phyloP scores from a whole-genome alignment of 495 filamentous ascomycete species.

The Annulohypoxylon bovei region DNA sequence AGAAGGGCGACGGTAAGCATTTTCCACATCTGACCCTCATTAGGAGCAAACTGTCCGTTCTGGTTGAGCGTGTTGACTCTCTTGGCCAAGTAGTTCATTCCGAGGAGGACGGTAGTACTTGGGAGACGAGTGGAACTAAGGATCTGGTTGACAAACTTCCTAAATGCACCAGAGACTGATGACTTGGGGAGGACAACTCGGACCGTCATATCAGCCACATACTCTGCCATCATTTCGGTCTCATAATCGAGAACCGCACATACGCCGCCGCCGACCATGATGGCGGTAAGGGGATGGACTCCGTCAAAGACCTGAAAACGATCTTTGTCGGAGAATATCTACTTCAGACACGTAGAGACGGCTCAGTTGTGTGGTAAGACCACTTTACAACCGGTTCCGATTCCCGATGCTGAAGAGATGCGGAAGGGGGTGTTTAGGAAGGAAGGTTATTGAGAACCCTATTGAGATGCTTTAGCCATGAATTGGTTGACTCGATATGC shows the following conservation, averaged over 20 bases:
- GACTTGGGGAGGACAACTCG: conserved; percentile 78
- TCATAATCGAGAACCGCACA: conserved; percentile 98
- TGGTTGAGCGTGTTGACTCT: conserved; percentile 79
- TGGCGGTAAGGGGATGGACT: conserved; percentile 42
- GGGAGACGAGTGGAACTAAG: conserved; percentile 93
- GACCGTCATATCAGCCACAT: conserved; percentile 90
- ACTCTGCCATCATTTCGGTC: conserved; percentile 97
- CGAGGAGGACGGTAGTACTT: conserved; percentile 92
- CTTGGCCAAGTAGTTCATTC: conserved; percentile 87
- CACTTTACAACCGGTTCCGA: conserved; percentile 42
- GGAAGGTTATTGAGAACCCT: conserved; percentile 50
- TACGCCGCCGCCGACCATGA: conserved; percentile 85
- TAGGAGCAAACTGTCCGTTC: conserved; percentile 63
- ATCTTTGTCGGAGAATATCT: conserved; percentile 46
- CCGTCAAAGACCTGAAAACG: conserved; percentile 43
- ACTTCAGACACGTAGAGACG: conserved; percentile 55
- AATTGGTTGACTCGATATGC: conserved; percentile 35
- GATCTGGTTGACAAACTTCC: conserved; percentile 95
- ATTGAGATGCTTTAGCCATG: conserved; percentile 57
- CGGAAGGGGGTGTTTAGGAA: conserved; percentile 32
- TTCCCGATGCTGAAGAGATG: conserved; percentile 56
- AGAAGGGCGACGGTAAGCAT: conserved; percentile 90
- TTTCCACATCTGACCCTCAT: conserved; percentile 82
- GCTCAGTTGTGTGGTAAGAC: conserved; percentile 39
- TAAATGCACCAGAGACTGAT: conserved; percentile 78